A percentile compares a stretch with the other conserved stretches of the same genome.
Conservation (phyloP, 2,329 filamentous ascomycete species). For the Talaromyces amestolkiae region DNA sequence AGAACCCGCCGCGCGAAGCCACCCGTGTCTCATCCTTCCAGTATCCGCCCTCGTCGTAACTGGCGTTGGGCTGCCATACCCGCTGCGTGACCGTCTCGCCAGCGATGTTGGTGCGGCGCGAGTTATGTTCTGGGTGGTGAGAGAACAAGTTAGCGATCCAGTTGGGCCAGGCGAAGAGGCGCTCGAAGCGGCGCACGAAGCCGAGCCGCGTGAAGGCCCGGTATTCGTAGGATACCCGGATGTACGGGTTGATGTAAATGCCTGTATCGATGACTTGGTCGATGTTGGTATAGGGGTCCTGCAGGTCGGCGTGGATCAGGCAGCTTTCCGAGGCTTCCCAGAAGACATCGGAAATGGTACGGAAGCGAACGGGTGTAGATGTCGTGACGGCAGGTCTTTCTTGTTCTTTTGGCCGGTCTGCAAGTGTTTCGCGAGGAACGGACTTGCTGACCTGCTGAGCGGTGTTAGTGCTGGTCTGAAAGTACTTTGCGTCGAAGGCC, state of each 20-base stretch:
- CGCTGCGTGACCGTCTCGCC: not conserved
- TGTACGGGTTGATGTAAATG: constrained; percentile 59
- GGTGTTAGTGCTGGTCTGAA: not conserved
- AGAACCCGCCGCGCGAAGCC: constrained; percentile 46
- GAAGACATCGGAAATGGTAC: constrained; percentile 58
- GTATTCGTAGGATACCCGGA: not conserved
- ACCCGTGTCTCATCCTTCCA: constrained; percentile 25
- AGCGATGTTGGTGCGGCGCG: not conserved
- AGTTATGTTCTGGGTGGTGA: not conserved
- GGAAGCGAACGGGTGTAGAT: constrained; percentile 22
- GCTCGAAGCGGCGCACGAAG: not conserved
- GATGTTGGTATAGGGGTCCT: constrained; percentile 33
- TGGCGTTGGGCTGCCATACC: not conserved
- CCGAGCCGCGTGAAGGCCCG: not conserved
- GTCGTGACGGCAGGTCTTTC: not conserved
- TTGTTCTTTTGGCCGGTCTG: not conserved
- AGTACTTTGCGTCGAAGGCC: not conserved
- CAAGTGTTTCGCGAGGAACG: not conserved
- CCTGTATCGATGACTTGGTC: constrained; percentile 49
- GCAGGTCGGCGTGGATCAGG: constrained; percentile 53
- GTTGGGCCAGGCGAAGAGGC: not conserved
- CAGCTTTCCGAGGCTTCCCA: constrained; percentile 67
- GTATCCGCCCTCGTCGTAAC: not conserved
- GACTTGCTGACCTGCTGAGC: not conserved
- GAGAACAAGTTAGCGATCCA: not conserved